A percentile compares a stretch with the other conserved stretches of the same genome.
Conservation (phyloP, 2,329 filamentous ascomycete species). For the Exophiala spinifera region DNA sequence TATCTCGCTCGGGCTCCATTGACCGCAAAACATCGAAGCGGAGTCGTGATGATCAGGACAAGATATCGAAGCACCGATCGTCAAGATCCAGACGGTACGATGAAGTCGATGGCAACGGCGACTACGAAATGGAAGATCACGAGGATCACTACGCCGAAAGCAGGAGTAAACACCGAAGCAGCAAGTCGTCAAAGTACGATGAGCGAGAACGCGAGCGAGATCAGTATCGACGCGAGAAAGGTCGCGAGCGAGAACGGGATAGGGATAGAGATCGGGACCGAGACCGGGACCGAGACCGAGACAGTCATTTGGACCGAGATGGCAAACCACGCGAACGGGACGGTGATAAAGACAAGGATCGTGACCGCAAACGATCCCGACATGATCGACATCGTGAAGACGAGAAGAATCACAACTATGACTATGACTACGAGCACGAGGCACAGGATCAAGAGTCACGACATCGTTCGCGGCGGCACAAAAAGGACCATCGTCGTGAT, state of each 20-base stretch:
- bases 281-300: conserved; percentile 21
- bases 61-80: conserved; percentile 40
- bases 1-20: conserved; percentile 60
- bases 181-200: conserved; percentile 27
- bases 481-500: conserved; percentile 33
- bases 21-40: conserved; percentile 56
- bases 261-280: conserved; percentile 32
- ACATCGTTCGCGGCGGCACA: conserved; percentile 37
- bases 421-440: conserved; percentile 23
- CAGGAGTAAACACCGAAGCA: conserved; percentile 33
- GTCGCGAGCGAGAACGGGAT: conserved; percentile 21
- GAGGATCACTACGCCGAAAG: conserved; percentile 26
- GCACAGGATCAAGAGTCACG: conserved; percentile 27
- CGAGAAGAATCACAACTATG: conserved; percentile 18
- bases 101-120: conserved; percentile 31
- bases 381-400: conserved; percentile 39
- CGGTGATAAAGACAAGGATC: conserved; percentile 20
- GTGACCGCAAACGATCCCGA: conserved; percentile 30
- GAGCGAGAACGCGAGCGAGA: conserved; percentile 23
- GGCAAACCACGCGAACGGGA: conserved; percentile 27
- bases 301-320: conserved; percentile 13
- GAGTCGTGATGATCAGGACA: conserved; percentile 59
- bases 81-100: conserved; percentile 53
- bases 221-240: conserved; percentile 9
- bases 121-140: conserved; percentile 31